These are phyloP conservation scores for Boeremia exigua DNA, from an alignment of 2,329 filamentous ascomycete species.

Conservation along the genomic window DNA sequence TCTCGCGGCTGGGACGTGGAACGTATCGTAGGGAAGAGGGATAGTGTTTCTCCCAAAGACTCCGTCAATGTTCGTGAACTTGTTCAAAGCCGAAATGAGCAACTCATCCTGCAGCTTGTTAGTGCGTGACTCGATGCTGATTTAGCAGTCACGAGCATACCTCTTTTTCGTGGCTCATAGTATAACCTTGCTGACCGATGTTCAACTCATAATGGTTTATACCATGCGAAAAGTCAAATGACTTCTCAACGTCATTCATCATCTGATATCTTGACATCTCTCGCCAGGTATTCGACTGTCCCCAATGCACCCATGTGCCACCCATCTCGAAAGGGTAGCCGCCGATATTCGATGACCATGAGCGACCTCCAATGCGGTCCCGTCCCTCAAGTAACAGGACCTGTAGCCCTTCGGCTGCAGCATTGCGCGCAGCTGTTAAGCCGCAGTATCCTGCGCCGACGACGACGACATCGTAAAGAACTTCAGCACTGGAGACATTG, in stretches of 20 bases:
- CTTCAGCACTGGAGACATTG: slow-evolving; percentile 21
- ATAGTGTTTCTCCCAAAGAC: slow-evolving; percentile 47
- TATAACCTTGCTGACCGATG: slow-evolving; percentile 33
- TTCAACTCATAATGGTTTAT: slow-evolving; percentile 53
- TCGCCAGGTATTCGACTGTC: slow-evolving; percentile 30
- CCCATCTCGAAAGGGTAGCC: slow-evolving; percentile 50
- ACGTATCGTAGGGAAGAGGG: slow-evolving; percentile 50
- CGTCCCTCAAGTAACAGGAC: slow-evolving; percentile 49
- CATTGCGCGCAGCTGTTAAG: slow-evolving; percentile 33
- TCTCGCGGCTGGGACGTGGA: slow-evolving; percentile 10
- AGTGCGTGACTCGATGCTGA: not conserved
- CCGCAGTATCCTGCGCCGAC: slow-evolving; percentile 36
- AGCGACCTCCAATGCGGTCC: slow-evolving; percentile 53
- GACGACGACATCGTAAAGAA: slow-evolving; percentile 30
- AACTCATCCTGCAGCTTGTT: slow-evolving; percentile 27
- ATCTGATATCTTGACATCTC: slow-evolving; percentile 57
- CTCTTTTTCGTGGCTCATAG: slow-evolving; percentile 54
- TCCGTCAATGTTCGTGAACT: slow-evolving; percentile 58
- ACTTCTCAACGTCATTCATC: slow-evolving; percentile 35
- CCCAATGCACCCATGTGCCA: slow-evolving; percentile 50
- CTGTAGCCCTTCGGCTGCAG: slow-evolving; percentile 24
- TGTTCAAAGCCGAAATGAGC: slow-evolving; percentile 41
- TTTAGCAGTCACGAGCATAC: slow-evolving; percentile 11
- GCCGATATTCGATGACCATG: slow-evolving; percentile 49
- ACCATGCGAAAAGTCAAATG: slow-evolving; percentile 51